A percentile compares a stretch with the other conserved stretches of the same genome.
These are phyloP conservation scores for Neopestalotiopsis sp. DNA, from an alignment of 2,329 filamentous ascomycete genomes.

Conservation along the genomic window DNA sequence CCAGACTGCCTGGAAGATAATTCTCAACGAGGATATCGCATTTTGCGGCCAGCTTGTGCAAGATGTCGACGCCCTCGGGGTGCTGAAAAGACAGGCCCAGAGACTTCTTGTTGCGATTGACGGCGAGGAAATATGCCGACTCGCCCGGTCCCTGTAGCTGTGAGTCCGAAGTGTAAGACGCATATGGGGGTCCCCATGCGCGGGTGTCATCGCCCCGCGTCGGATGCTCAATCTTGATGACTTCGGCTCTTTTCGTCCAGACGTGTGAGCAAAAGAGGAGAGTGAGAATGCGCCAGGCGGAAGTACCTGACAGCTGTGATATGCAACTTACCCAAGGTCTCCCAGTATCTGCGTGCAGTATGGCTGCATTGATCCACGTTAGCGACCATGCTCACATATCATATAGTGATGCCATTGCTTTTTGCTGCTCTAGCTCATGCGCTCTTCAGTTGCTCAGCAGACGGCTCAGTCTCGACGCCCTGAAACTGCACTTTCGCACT, in stretches of 20 bases:
- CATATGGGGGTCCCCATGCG: slow-evolving; percentile 96
- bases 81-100: slow-evolving; percentile 90
- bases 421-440: not conserved
- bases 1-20: slow-evolving; percentile 86
- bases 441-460: not conserved
- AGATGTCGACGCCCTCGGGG: slow-evolving; percentile 79
- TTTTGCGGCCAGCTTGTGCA: slow-evolving; percentile 82
- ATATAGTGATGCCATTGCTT: not conserved
- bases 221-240: slow-evolving; percentile 97
- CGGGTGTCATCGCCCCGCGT: slow-evolving; percentile 89
- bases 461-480: not conserved
- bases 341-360: slow-evolving; percentile 97
- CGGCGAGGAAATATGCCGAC: slow-evolving; percentile 91
- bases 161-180: slow-evolving; percentile 70
- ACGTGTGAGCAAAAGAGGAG: slow-evolving; percentile 32
- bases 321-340: slow-evolving; percentile 79
- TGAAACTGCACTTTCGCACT: not conserved
- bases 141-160: slow-evolving; percentile 76
- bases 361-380: slow-evolving; percentile 60
- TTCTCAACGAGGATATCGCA: slow-evolving; percentile 97
- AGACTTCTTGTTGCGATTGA: slow-evolving; percentile 98
- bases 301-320: slow-evolving; percentile 16
- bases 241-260: slow-evolving; percentile 63
- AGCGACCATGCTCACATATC: slow-evolving; percentile 18
- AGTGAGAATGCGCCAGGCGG: not conserved